Base-by-base conservation (phyloP, 352 stramenopile genomes). In the Phytophthora kernoviae region DNA sequence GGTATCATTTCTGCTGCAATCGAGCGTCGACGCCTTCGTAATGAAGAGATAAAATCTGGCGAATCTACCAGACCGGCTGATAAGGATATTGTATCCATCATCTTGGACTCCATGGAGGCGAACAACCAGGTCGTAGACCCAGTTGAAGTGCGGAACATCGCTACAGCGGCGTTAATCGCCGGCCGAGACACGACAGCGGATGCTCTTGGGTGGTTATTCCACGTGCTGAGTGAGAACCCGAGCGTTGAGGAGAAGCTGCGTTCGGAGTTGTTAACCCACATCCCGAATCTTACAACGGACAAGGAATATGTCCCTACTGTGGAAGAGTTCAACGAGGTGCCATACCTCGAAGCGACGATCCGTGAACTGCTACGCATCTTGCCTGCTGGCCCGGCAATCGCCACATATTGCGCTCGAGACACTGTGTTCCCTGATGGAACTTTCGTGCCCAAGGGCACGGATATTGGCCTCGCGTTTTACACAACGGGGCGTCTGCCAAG, bases 131-230 rank as follows among this genome's bases (percentile, higher is more conserved):
- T 51, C 14, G 47, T 73, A 5, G 58, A 75, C 41, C 55, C 68
- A 12, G 65, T 76, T n/a, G 73, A 80, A 36, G 54, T 93, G 27
- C 78, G 82, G 22, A 75, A 90, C 60, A 81, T 93, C 43, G 73
- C 83, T n/a, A 67, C 90, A 9, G 76, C 62, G 12, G 68, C 90
- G 10, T 63, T 94, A 11, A 68, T 90, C 30, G 86, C 81, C 48
- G 86, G 86, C 15, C 68, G 80, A 27, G 84, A 93, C 61, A 93
- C 86, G 21, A 91, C 84, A 1, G 81, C 79, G 2, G 65, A 78
- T 54, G 75, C 81, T 8, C 50, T 95, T n/a, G 61, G 65, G 4
- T 94, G 87, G 87, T 58, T 88, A 7, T 53, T 94, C 20, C 73
- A 88, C 55, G 61, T 90, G 50, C 50, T 93, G 37, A 70, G 60